Percentiles rank a stretch among this genome's conserved stretches.
Conservation (phyloP, 2,329 filamentous ascomycete species). For the Leptographium procerum region DNA sequence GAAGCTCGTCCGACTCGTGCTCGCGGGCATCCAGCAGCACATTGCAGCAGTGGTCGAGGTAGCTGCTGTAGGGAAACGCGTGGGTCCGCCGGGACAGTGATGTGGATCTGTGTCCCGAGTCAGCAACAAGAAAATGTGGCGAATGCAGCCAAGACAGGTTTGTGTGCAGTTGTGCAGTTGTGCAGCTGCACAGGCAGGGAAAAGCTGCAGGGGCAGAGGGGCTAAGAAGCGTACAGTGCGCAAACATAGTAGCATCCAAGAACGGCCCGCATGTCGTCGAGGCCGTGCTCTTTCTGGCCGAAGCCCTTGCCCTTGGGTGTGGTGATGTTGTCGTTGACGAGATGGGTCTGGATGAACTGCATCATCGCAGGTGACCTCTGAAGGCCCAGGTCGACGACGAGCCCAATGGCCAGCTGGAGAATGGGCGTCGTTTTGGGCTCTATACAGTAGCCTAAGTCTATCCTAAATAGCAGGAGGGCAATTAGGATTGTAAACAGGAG, state of each 20-base stretch:
- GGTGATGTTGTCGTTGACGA: conserved; percentile 22
- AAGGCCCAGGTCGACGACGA: conserved; percentile 27
- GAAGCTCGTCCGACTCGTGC: conserved; percentile 20
- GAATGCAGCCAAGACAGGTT: not conserved
- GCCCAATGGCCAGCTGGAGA: conserved; percentile 25
- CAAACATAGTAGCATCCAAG: conserved; percentile 28
- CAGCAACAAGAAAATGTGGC: not conserved
- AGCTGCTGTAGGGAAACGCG: conserved; percentile 20
- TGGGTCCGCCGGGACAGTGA: conserved; percentile 21
- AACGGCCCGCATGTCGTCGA: conserved; percentile 27
- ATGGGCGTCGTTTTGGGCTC: conserved; percentile 25
- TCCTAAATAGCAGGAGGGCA: conserved; percentile 16
- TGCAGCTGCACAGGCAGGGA: not conserved
- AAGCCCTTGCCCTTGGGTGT: conserved; percentile 6
- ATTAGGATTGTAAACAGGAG: not conserved
- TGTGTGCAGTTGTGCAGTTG: no score
- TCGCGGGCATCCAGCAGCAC: conserved; percentile 17
- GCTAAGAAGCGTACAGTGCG: not conserved
- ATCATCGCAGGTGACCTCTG: conserved; percentile 18
- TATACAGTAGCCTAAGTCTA: conserved; percentile 26
- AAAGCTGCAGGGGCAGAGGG: no score
- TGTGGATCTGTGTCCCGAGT: conserved; percentile 12
- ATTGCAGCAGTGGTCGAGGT: conserved; percentile 24
- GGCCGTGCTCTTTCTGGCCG: conserved; percentile 16
- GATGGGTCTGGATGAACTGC: conserved; percentile 15